phyloP scores from a whole-genome alignment of 768 basidiomycete genomes.

The Podaxis mareebaensis region DNA sequence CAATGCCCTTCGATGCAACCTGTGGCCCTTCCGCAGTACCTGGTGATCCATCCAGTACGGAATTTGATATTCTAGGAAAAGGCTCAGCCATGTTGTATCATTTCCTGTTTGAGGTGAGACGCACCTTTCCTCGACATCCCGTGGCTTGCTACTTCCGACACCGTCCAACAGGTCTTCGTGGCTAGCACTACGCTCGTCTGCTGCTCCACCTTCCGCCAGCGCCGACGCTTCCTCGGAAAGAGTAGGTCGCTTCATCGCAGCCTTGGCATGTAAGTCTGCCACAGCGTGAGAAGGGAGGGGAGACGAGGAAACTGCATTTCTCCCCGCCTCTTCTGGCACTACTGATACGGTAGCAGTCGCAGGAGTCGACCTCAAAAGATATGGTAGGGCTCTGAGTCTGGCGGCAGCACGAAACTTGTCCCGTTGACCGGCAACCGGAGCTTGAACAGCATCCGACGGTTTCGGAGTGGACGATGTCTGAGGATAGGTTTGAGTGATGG shows the following conservation, averaged over 20 bases:
- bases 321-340: not conserved
- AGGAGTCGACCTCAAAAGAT: conserved; percentile 1
- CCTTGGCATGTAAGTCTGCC: not conserved
- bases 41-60: conserved; percentile 1
- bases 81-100: not conserved
- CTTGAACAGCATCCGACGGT: not conserved
- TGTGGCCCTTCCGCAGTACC: not conserved
- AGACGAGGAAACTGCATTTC: not conserved
- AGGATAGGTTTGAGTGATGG: not conserved
- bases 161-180: not conserved
- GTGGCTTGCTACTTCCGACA: not conserved
- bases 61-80: conserved; percentile 3
- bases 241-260: not conserved
- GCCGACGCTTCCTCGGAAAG: not conserved
- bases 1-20: not conserved
- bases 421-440: not conserved
- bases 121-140: not conserved
- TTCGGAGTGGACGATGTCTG: not conserved
- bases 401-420: not conserved
- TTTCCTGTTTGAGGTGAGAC: not conserved
- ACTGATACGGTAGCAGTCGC: not conserved
- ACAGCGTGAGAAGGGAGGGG: not conserved
- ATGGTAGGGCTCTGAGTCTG: not conserved
- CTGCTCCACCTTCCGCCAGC: not conserved
- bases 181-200: not conserved